Conservation (phyloP, 2,329 filamentous ascomycete genomes). For the Huntiella bhutanensis region DNA sequence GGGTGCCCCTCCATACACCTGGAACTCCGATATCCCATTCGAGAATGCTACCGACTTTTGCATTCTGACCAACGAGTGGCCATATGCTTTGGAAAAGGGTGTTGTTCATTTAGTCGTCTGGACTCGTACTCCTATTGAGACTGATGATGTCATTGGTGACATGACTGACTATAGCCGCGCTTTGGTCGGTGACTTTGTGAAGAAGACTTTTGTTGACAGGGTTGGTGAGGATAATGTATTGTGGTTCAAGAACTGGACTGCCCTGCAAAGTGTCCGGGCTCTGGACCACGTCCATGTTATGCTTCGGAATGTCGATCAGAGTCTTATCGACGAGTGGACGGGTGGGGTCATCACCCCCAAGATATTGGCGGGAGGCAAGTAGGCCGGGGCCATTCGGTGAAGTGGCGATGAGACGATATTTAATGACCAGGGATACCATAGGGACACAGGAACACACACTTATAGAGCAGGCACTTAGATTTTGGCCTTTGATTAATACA, state of each 20-base stretch:
- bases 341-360: constrained; percentile 1
- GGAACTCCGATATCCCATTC: constrained; percentile 32
- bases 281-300: constrained; percentile 81
- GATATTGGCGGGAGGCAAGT: neutral
- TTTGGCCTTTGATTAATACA: too few species aligned
- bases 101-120: constrained; percentile 78
- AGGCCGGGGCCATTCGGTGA: neutral
- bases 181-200: constrained; percentile 50
- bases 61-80: constrained; percentile 82
- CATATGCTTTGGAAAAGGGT: constrained; percentile 52
- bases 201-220: constrained; percentile 44
- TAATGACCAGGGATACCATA: neutral
- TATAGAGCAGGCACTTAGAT: too few species aligned
- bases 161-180: constrained; percentile 48
- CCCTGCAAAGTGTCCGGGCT: constrained; percentile 69
- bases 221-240: constrained; percentile 38
- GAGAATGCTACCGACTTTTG: constrained; percentile 38
- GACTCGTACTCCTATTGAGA: constrained; percentile 66
- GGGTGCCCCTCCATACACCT: constrained; percentile 39
- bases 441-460: neutral
- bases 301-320: constrained; percentile 34
- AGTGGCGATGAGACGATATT: neutral
- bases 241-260: constrained; percentile 93
- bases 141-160: constrained; percentile 50
- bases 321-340: constrained; percentile 35